Percentiles rank a stretch among this genome's conserved stretches.
These are phyloP conservation scores for Paramecium tetraurelia DNA, from an alignment of 73 alveolate genomes.

Conservation along the genomic window DNA sequence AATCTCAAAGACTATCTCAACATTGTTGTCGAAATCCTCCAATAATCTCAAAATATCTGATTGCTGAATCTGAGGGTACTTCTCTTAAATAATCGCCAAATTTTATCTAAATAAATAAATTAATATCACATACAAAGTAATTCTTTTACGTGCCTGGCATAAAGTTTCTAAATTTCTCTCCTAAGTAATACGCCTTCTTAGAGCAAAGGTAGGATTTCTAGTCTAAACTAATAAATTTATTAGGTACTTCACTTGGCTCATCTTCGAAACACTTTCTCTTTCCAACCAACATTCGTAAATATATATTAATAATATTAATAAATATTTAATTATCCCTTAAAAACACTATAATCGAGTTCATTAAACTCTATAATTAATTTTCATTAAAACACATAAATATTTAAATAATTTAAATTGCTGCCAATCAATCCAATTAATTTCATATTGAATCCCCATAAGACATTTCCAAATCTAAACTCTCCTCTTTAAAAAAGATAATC, in stretches of 20 bases:
- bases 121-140: not conserved
- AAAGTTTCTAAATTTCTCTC: slow-evolving; percentile 9
- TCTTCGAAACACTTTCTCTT: slow-evolving; percentile 35
- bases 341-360: not conserved
- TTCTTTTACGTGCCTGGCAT: not conserved
- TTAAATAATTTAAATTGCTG: not conserved
- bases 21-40: slow-evolving; percentile 21
- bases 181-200: slow-evolving; percentile 11
- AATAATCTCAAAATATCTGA: not conserved
- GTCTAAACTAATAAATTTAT: not conserved
- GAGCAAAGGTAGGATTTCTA: not conserved
- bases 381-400: not conserved
- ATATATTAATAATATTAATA: not conserved
- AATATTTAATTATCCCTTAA: not conserved
- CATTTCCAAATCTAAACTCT: too few relatives aligned
- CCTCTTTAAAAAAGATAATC: too few relatives aligned
- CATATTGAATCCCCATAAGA: too few relatives aligned
- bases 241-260: not conserved
- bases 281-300: not conserved
- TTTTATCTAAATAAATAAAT: not conserved
- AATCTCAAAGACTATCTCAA: not conserved
- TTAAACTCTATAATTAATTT: not conserved
- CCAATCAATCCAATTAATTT: not conserved
- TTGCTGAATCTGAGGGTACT: not conserved
- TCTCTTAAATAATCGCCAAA: not conserved